Conservation (phyloP, 2,329 filamentous ascomycete species). For the Hysterium pulicare region DNA sequence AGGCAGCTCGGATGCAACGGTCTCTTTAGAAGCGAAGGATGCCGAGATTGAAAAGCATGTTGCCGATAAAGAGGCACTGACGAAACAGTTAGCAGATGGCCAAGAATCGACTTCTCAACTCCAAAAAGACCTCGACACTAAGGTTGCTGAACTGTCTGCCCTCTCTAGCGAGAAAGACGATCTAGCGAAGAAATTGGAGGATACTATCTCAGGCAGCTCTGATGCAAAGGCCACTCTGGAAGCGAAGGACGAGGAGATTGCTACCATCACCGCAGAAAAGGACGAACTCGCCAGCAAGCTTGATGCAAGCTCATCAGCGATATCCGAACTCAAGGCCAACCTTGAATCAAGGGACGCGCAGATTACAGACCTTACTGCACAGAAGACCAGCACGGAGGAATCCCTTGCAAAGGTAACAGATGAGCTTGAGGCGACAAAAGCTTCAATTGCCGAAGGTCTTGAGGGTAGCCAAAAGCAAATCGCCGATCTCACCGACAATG, state of each 20-base stretch:
- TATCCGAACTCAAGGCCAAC: conserved; percentile 8
- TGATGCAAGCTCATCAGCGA: conserved; percentile 4
- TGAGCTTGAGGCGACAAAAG: conserved; percentile 9
- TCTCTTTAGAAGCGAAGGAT: conserved; percentile 4
- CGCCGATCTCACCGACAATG: conserved; percentile 6
- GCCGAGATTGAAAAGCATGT: background rate
- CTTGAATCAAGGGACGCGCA: conserved; percentile 28
- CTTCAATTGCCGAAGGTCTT: background rate
- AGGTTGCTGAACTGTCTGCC: conserved; percentile 25
- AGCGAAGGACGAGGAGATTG: conserved; percentile 5
- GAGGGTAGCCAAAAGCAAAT: conserved; percentile 4
- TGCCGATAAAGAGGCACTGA: conserved; percentile 11
- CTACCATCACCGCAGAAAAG: conserved; percentile 4
- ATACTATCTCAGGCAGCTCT: background rate
- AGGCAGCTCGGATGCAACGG: background rate
- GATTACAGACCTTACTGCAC: conserved; percentile 19
- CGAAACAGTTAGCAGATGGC: conserved; percentile 13
- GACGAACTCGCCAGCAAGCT: conserved; percentile 8
- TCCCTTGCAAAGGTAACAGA: conserved; percentile 17
- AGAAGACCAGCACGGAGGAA: conserved; percentile 15
- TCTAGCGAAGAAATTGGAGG: conserved; percentile 1
- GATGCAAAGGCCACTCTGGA: conserved; percentile 5
- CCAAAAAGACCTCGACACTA: conserved; percentile 25
- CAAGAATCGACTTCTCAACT: background rate
- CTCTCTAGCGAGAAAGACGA: conserved; percentile 20